phyloP scores from a whole-genome alignment of 139 green algal genomes.

The Yamagishiella unicocca region DNA sequence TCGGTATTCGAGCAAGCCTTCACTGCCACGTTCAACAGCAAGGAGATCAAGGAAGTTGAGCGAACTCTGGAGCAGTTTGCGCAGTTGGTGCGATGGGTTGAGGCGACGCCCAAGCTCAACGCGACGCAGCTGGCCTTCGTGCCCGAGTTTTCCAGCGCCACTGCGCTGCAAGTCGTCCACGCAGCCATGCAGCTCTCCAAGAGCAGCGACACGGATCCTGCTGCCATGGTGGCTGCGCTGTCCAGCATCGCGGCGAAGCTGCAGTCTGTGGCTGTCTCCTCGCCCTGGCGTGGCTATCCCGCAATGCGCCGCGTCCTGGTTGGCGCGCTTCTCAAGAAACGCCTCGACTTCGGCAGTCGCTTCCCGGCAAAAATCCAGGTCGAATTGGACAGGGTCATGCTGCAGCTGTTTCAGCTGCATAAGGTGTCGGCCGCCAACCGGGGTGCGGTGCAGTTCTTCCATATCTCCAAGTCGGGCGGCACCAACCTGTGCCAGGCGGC shows the following conservation, averaged over 20 bases:
- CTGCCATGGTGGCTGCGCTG: neutral
- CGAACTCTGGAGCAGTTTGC: constrained; percentile 3
- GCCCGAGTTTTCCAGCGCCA: neutral
- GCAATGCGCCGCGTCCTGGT: constrained; percentile 34
- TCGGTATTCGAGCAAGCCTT: constrained; percentile 42
- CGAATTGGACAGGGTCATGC: constrained; percentile 36
- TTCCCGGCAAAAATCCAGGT: neutral
- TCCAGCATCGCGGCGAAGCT: neutral
- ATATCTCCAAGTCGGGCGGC: constrained; percentile 62
- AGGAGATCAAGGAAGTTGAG: neutral
- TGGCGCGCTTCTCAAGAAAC: constrained; percentile 18
- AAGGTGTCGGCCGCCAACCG: constrained; percentile 27
- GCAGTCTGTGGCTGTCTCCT: neutral
- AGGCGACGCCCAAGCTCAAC: neutral
- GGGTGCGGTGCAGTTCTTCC: constrained; percentile 60
- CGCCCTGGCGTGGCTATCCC: constrained; percentile 42
- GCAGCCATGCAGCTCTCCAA: neutral
- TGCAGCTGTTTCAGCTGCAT: constrained; percentile 57
- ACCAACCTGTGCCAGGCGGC: constrained; percentile 59
- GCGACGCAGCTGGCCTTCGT: constrained; percentile 6
- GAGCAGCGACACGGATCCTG: neutral
- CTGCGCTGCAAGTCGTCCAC: neutral
- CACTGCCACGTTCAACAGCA: constrained; percentile 23
- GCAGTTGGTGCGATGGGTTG: neutral
- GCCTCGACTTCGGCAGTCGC: constrained; percentile 15